Evolutionary conservation across 805 yeast genomes (phyloP).

Genomic region (Teunomyces barrocoloradensis): DNA sequence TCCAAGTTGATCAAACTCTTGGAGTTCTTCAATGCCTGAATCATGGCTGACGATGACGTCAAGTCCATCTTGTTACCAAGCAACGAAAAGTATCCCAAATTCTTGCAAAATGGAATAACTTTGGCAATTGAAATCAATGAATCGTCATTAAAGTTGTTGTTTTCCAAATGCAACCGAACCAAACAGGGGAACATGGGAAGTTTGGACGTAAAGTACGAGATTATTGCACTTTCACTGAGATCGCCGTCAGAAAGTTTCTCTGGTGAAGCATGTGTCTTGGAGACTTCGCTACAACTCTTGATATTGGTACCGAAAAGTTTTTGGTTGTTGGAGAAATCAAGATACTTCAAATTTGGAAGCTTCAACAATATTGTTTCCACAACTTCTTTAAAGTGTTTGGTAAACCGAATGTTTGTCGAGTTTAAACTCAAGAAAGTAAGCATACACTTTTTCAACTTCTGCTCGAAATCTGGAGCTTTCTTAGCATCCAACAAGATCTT

Average conservation of each 20-base stretch:
- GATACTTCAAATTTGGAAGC: constrained; percentile 59
- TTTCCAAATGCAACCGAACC: constrained; percentile 68
- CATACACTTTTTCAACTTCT: constrained; percentile 18
- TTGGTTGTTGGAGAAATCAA: constrained; percentile 74
- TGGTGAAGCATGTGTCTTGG: background rate
- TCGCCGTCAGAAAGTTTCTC: background rate
- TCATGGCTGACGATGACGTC: constrained; percentile 60
- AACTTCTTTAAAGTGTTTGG: constrained; percentile 46
- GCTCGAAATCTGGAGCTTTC: constrained; percentile 17
- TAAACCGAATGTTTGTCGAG: constrained; percentile 56
- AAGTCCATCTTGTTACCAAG: constrained; percentile 61
- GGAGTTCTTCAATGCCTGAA: constrained; percentile 67
- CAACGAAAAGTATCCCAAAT: constrained; percentile 66
- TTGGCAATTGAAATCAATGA: constrained; percentile 62
- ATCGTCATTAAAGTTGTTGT: constrained; percentile 55
- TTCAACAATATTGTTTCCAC: constrained; percentile 51
- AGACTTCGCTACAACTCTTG: background rate
- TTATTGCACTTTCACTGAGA: constrained; percentile 25
- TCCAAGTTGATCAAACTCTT: constrained; percentile 68
- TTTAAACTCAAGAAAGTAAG: constrained; percentile 58
- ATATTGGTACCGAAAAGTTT: constrained; percentile 55
- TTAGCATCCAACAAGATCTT: constrained; percentile 36
- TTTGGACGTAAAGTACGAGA: constrained; percentile 55
- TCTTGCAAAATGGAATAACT: constrained; percentile 64
- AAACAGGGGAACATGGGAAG: constrained; percentile 68